A percentile compares a stretch with the other conserved stretches of the same genome.
Evolutionary conservation across 352 stramenopile genomes (phyloP).

Genomic region (Pseudoperonospora humuli): DNA sequence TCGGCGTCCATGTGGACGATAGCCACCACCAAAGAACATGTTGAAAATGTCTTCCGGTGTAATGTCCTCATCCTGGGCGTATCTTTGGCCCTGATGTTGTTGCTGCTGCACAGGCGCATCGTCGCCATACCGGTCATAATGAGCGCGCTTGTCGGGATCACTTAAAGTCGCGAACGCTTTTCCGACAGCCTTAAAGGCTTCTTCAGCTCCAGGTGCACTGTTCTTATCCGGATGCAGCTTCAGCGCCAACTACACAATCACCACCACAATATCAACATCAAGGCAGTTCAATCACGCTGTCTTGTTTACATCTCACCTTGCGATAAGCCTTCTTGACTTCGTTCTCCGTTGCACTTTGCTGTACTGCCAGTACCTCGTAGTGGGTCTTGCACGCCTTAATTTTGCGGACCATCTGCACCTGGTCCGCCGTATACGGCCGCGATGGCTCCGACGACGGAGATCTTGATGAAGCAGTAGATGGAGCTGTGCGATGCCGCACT

Average conservation of each 20-base stretch:
- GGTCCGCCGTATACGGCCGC: constrained; percentile 67
- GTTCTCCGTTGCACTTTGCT: constrained; percentile 62
- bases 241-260: constrained; percentile 60
- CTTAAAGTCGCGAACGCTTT: constrained; percentile 92
- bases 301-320: constrained; percentile 44
- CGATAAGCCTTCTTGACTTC: constrained; percentile 90
- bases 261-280: constrained; percentile 5
- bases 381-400: constrained; percentile 85
- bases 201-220: constrained; percentile 91
- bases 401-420: constrained; percentile 80
- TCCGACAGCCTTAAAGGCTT: constrained; percentile 95
- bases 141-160: constrained; percentile 79
- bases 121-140: constrained; percentile 82
- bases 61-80: constrained; percentile 73
- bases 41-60: constrained; percentile 90
- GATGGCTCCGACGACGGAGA: constrained; percentile 32
- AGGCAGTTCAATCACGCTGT: background rate
- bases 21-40: constrained; percentile 87
- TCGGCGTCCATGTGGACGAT: constrained; percentile 48
- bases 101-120: constrained; percentile 36
- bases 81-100: constrained; percentile 27
- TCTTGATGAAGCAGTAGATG: constrained; percentile 19
- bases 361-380: constrained; percentile 83
- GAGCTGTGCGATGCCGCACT: constrained; percentile 28
- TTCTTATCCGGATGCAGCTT: constrained; percentile 94